Conservation (phyloP, 305 asterid genomes). For the Coffea humblotiana region DNA sequence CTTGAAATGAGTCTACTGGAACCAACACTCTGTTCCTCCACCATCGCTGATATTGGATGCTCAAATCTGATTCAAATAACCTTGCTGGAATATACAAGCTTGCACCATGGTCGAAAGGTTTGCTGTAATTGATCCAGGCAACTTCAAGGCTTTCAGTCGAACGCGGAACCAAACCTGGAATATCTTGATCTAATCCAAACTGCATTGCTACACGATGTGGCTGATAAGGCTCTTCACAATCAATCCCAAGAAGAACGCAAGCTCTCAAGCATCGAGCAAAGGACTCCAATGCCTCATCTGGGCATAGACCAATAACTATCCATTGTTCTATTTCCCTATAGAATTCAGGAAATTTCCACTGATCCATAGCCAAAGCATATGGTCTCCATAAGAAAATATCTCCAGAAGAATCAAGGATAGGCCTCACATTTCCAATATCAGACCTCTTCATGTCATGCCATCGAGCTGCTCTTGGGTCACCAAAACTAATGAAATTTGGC, state of each 20-base stretch:
- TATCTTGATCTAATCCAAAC: slow-evolving; percentile 46
- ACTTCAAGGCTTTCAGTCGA: slow-evolving; percentile 3
- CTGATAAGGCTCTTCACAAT: slow-evolving; percentile 39
- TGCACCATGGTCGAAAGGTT: slow-evolving; percentile 16
- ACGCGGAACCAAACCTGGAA: slow-evolving; percentile 29
- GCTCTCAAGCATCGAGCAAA: slow-evolving; percentile 29
- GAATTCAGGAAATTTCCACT: slow-evolving; percentile 28
- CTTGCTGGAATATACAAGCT: slow-evolving; percentile 33
- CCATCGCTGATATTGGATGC: slow-evolving; percentile 34
- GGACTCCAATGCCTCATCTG: slow-evolving; percentile 23
- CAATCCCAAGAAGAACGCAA: slow-evolving; percentile 32
- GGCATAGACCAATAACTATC: neutral
- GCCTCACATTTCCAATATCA: slow-evolving; percentile 29
- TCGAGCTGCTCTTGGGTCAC: slow-evolving; percentile 28
- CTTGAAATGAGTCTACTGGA: slow-evolving; percentile 16
- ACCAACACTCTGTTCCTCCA: slow-evolving; percentile 32
- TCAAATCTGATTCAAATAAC: slow-evolving; percentile 31
- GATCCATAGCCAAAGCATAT: slow-evolving; percentile 27
- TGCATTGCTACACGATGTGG: slow-evolving; percentile 53
- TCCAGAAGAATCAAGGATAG: slow-evolving; percentile 27
- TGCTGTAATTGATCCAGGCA: slow-evolving; percentile 24
- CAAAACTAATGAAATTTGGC: slow-evolving; percentile 18
- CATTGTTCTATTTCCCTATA: slow-evolving; percentile 29
- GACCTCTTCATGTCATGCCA: slow-evolving; percentile 26
- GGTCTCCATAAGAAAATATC: slow-evolving; percentile 43